These are phyloP conservation scores for Pseudozyma flocculosa DNA, from an alignment of 1,284 basidiomycete species.

Conservation along the genomic window DNA sequence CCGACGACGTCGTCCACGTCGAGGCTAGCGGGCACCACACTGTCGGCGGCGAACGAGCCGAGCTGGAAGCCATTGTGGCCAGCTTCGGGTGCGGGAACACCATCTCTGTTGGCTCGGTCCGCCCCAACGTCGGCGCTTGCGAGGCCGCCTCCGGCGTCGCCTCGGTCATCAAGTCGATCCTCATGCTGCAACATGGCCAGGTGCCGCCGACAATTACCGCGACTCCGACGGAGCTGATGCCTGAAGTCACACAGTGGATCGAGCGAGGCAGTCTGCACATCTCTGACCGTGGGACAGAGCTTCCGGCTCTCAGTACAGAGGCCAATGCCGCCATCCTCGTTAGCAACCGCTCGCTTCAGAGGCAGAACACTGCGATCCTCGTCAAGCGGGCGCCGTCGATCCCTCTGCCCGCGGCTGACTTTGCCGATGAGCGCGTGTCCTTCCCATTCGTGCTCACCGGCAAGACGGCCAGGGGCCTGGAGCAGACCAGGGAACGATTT, in stretches of 20 bases:
- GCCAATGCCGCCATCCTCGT: slow-evolving; percentile 14
- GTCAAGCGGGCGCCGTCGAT: background rate
- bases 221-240: background rate
- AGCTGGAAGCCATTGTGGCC: slow-evolving; percentile 21
- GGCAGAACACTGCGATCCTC: background rate
- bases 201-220: background rate
- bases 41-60: slow-evolving; percentile 18
- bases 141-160: slow-evolving; percentile 36
- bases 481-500: slow-evolving; percentile 12
- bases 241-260: background rate
- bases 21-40: slow-evolving; percentile 29
- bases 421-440: background rate
- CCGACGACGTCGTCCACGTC: slow-evolving; percentile 18
- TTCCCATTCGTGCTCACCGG: slow-evolving; percentile 25
- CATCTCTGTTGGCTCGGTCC: slow-evolving; percentile 21
- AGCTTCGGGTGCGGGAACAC: background rate
- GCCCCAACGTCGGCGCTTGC: slow-evolving; percentile 30
- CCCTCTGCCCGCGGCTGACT: background rate
- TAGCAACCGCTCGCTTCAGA: slow-evolving; percentile 8
- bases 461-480: slow-evolving; percentile 25
- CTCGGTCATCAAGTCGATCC: slow-evolving; percentile 32
- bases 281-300: no score
- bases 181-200: slow-evolving; percentile 17
- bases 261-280: background rate
- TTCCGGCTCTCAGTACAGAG: no score